Conservation (phyloP, 225 moss, liverwort and hornwort species). For the Marchantia polymorpha region DNA sequence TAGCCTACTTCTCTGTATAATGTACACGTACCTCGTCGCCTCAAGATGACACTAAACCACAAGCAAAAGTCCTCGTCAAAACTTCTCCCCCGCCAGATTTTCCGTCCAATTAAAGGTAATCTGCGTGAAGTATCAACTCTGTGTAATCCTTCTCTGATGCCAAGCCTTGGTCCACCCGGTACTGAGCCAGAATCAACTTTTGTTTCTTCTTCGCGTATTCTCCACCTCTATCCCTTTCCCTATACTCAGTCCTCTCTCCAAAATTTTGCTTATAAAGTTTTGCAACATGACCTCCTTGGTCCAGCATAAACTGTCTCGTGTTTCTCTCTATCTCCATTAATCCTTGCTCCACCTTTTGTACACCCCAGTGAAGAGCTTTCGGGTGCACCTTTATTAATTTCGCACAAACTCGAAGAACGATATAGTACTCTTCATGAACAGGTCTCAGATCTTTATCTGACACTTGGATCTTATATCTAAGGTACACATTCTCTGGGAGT, state of each 20-base stretch:
- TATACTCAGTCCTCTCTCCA: background rate
- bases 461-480: conserved; percentile 24
- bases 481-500: conserved; percentile 40
- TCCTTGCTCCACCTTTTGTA: conserved; percentile 68
- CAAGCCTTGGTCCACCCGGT: conserved; percentile 14
- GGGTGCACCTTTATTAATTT: conserved; percentile 66
- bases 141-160: conserved; percentile 17
- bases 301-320: conserved; percentile 48
- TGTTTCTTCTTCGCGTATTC: conserved; percentile 7
- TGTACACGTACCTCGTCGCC: background rate
- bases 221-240: background rate
- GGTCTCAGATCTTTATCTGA: conserved; percentile 22
- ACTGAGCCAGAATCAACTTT: conserved; percentile 11
- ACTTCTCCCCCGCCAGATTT: background rate
- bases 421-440: conserved; percentile 76
- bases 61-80: background rate
- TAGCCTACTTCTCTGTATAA: background rate
- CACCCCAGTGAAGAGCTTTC: conserved; percentile 55
- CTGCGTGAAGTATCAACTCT: conserved; percentile 19
- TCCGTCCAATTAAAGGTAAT: conserved; percentile 8
- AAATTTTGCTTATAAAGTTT: background rate
- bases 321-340: conserved; percentile 52
- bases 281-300: conserved; percentile 9
- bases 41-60: background rate
- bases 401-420: conserved; percentile 67